Percentiles rank a stretch among this genome's conserved stretches.
Evolutionary conservation across 2,329 filamentous ascomycete genomes (phyloP).

Genomic region (Ophiocordyceps sinensis): DNA sequence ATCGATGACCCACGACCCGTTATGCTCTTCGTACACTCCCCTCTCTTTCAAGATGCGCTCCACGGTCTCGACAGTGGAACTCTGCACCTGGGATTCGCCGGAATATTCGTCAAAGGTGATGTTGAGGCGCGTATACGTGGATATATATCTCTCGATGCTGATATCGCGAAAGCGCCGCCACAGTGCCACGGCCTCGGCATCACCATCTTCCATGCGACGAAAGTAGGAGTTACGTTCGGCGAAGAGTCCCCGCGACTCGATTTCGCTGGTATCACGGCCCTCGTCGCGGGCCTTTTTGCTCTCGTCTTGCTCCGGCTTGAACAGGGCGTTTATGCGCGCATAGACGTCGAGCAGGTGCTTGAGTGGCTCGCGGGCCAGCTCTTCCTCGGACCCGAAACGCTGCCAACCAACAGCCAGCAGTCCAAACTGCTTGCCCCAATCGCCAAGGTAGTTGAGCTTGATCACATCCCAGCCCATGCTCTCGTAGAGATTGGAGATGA

Average conservation of each 20-base stretch:
- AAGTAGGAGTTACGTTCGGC: conserved; percentile 18
- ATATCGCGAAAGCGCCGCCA: conserved; percentile 45
- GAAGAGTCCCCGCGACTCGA: too few relatives aligned
- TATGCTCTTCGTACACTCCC: too few relatives aligned
- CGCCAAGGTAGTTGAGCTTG: too few relatives aligned
- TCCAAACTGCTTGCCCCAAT: too few relatives aligned
- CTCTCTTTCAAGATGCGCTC: too few relatives aligned
- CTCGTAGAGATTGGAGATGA: too few relatives aligned
- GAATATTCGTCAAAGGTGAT: conserved; percentile 51
- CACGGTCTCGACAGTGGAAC: too few relatives aligned
- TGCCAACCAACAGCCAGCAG: conserved; percentile 46
- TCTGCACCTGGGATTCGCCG: conserved; percentile 23
- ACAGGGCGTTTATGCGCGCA: conserved; percentile 21
- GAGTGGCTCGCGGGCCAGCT: conserved; percentile 50
- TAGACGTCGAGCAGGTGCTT: conserved; percentile 62
- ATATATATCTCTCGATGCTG: conserved; percentile 42
- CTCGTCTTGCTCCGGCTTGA: too few relatives aligned
- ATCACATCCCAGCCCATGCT: too few relatives aligned
- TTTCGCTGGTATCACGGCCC: too few relatives aligned
- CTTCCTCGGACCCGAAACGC: conserved; percentile 51
- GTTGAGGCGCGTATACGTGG: conserved; percentile 44
- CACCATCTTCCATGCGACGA: conserved; percentile 45
- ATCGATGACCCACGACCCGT: too few relatives aligned
- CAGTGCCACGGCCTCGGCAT: conserved; percentile 37
- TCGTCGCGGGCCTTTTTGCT: too few relatives aligned